Evolutionary conservation across 441 rosid genomes (phyloP), one percentile per base, ranked within the genome.

Genomic region (Eutrema salsugineum): DNA sequence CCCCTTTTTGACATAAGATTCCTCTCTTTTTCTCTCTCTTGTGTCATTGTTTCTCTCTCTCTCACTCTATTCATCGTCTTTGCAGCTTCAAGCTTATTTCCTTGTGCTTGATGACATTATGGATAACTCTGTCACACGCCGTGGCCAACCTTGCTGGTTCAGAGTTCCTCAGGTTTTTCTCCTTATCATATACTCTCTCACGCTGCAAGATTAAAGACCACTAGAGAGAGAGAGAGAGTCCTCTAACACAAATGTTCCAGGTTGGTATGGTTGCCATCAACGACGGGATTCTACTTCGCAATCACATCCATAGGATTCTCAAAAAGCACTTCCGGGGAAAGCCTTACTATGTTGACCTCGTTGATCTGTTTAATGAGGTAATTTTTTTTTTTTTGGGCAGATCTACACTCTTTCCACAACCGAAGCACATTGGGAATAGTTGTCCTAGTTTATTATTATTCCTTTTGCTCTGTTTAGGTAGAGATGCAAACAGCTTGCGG

Each of bases 81-180:
- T 81, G 83, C 83, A 93, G 96, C 95, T 93, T 73, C 97, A 93
- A 79, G 97, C 98, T 58, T 93, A 86, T 76, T 87, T 93, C 71
- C 97, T 93, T 77, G 97, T 90, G 60, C 88, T 86, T 69, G 98
- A 93, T 70, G 98, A 93, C 77, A 93, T 93, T 42, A 93, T 93
- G 97, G 98, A 93, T 69, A 78, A 64, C 72, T 87, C 98, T 63
- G 89, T 90, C 67, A 93, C 95, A n/a, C 84, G 98, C 2, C 96
- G 96, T 78, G 95, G 92, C 63, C 98, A 87, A 17, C 92, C 97
- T 73, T 91, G 95, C 76, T 93, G 98, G 97, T 93, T 86, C 77
- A 84, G 96, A 80, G 50, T 87, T 66, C 94, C 94, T 69, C 83
- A 93, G 92, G 97, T 90, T 50, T 47, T 30, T 27, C n/a, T 28